Evolutionary conservation across 2,329 filamentous ascomycete species (phyloP).

Genomic region (Apiospora aurea): DNA sequence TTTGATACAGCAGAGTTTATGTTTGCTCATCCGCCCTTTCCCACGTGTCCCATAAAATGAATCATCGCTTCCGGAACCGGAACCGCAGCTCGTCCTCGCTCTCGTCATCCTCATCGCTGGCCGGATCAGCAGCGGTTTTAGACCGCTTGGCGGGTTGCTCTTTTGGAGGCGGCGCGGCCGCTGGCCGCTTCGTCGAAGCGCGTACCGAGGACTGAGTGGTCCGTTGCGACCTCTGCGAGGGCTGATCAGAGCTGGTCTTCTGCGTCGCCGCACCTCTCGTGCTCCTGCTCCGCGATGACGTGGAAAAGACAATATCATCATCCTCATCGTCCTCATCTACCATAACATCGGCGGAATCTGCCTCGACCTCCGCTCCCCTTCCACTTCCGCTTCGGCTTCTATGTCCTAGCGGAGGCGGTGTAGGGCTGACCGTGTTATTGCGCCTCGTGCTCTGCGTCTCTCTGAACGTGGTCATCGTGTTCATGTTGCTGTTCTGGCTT

Average conservation of each 20-base stretch:
- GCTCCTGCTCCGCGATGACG: conserved; percentile 39
- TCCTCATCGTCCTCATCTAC: conserved; percentile 37
- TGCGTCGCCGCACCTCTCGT: conserved; percentile 43
- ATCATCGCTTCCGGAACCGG: conserved; percentile 60
- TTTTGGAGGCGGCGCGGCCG: conserved; percentile 42
- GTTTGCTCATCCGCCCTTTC: not conserved
- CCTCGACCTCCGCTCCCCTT: not conserved
- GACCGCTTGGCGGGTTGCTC: conserved; percentile 47
- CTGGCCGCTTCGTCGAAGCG: conserved; percentile 41
- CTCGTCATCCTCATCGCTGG: conserved; percentile 48
- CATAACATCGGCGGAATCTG: conserved; percentile 26
- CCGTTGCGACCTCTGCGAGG: conserved; percentile 31
- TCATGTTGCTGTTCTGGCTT: conserved; percentile 31
- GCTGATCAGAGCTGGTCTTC: conserved; percentile 28
- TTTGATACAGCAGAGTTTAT: not conserved
- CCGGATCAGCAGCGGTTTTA: conserved; percentile 35
- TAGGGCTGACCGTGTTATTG: not conserved
- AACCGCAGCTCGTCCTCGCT: conserved; percentile 66
- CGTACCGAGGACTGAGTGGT: conserved; percentile 37
- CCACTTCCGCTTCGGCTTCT: not conserved
- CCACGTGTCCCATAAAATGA: conserved; percentile 12
- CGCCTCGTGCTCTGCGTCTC: not conserved
- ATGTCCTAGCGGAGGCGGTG: not conserved
- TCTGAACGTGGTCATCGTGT: not conserved
- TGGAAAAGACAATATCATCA: conserved; percentile 32